These are phyloP conservation scores for Phytophthora boehmeriae DNA, from an alignment of 352 stramenopile genomes.

Conservation along the genomic window DNA sequence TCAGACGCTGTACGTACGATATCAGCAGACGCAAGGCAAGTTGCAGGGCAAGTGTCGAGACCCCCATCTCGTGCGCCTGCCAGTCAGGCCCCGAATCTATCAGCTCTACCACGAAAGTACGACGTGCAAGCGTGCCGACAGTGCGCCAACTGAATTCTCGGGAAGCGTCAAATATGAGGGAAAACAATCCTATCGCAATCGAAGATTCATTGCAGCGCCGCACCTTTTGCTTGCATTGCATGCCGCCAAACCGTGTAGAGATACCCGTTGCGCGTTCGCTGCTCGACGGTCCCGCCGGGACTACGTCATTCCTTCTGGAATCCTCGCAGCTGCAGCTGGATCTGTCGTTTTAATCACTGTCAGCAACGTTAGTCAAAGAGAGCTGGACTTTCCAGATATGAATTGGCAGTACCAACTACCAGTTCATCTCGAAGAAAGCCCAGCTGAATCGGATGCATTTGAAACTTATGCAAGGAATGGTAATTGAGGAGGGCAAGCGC, in stretches of 20 bases:
- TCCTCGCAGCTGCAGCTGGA: neutral
- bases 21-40: neutral
- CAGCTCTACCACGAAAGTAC: neutral
- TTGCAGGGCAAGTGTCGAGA: too few species aligned
- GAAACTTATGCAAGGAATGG: neutral
- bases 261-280: neutral
- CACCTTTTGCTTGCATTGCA: neutral
- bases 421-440: too few species aligned
- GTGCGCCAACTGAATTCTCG: neutral
- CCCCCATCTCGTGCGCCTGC: neutral
- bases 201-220: neutral
- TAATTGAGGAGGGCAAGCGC: neutral
- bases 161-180: slow-evolving; percentile 1
- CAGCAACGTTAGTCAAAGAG: neutral
- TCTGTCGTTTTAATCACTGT: slow-evolving; percentile 2
- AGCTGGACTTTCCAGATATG: too few species aligned
- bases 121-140: neutral
- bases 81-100: neutral
- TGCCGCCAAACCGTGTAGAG: neutral
- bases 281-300: too few species aligned
- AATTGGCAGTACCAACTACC: neutral
- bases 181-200: neutral
- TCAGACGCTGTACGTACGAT: neutral
- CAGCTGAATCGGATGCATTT: neutral
- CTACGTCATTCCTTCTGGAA: too few species aligned